Conservation (phyloP, 2,329 filamentous ascomycete genomes). For the Pseudogymnoascus destructans region DNA sequence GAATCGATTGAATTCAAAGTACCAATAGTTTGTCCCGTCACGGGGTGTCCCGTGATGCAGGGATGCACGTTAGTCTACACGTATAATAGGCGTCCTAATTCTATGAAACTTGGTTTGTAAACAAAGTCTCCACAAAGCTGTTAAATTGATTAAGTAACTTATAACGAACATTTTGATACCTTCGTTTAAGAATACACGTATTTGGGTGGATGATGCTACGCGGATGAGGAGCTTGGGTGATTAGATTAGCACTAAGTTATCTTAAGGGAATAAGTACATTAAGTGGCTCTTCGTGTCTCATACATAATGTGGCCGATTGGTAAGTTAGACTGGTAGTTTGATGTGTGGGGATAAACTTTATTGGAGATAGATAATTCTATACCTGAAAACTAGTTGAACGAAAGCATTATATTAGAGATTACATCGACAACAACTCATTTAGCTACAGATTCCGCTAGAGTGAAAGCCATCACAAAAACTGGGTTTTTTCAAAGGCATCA, state of each 20-base stretch:
- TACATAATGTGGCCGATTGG: background rate
- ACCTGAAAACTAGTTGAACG: background rate
- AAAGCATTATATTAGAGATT: background rate
- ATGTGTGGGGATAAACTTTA: background rate
- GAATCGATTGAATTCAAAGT: too few relatives aligned
- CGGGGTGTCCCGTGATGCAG: too few relatives aligned
- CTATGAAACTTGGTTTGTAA: too few relatives aligned
- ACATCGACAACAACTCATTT: background rate
- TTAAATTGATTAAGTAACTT: background rate
- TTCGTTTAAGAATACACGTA: background rate
- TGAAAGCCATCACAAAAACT: background rate
- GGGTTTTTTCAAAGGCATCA: slow-evolving; percentile 12
- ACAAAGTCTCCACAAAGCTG: too few relatives aligned
- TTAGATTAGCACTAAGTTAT: background rate
- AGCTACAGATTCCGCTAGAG: background rate
- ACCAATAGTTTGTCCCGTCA: too few relatives aligned
- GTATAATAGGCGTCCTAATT: too few relatives aligned
- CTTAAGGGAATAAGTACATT: too few relatives aligned
- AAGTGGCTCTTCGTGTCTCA: background rate
- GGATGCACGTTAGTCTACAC: too few relatives aligned
- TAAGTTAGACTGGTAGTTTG: background rate
- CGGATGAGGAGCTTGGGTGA: background rate
- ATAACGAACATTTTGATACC: background rate
- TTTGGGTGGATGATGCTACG: background rate
- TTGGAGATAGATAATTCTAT: background rate